A percentile compares a stretch with the other conserved stretches of the same genome.
phyloP scores from a whole-genome alignment of 2,329 filamentous ascomycete genomes.

The Pleurostoma richardsiae region DNA sequence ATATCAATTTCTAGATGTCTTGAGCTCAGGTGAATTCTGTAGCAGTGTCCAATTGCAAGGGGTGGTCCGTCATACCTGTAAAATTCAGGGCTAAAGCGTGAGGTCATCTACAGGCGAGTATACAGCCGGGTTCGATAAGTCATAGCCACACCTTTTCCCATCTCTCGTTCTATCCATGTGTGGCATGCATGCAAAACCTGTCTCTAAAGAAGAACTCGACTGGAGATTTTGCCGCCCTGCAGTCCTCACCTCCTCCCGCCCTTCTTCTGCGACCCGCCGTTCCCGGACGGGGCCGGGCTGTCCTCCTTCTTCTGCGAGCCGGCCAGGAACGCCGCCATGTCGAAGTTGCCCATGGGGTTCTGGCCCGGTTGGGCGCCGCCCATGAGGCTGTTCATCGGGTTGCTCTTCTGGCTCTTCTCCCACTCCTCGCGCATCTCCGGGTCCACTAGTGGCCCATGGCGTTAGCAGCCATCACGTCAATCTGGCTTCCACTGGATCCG shows the following conservation, averaged over 20 bases:
- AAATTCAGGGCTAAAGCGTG: too few species aligned
- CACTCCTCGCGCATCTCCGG: constrained; percentile 93
- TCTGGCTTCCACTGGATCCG: background rate
- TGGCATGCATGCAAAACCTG: too few species aligned
- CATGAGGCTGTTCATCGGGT: constrained; percentile 56
- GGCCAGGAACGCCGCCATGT: constrained; percentile 59
- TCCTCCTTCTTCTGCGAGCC: constrained; percentile 43
- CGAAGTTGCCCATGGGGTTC: constrained; percentile 50
- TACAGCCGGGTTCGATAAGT: too few species aligned
- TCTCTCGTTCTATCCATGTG: too few species aligned
- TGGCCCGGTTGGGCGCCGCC: constrained; percentile 27
- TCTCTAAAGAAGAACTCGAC: too few species aligned
- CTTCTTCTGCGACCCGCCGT: constrained; percentile 18
- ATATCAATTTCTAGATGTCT: too few species aligned
- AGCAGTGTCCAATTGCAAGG: too few species aligned
- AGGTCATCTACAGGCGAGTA: too few species aligned
- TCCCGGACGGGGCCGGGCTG: constrained; percentile 2
- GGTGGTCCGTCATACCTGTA: too few species aligned
- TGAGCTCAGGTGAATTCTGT: too few species aligned
- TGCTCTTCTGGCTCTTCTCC: constrained; percentile 79
- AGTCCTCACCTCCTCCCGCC: background rate
- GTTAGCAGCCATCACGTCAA: background rate
- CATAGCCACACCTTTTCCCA: too few species aligned
- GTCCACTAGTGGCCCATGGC: constrained; percentile 65
- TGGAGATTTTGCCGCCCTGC: background rate